Evolutionary conservation across 2,329 filamentous ascomycete species (phyloP).

Genomic region (Paraphoma chrysanthemicola): DNA sequence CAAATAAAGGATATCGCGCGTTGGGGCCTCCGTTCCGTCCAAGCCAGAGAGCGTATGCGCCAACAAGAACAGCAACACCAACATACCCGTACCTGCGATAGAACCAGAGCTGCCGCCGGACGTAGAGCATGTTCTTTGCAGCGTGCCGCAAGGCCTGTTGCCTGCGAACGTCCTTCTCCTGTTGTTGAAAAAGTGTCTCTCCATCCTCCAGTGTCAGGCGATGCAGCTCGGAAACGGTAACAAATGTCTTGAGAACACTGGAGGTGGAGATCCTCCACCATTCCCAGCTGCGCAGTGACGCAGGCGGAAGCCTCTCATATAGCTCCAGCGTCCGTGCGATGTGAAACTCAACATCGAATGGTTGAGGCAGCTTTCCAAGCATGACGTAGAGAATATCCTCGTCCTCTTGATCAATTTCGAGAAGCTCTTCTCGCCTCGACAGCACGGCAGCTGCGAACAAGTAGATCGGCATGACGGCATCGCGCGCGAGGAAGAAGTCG

Average conservation of each 20-base stretch:
- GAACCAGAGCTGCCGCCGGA: conserved; percentile 64
- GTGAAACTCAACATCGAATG: conserved; percentile 79
- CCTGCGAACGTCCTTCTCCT: conserved; percentile 74
- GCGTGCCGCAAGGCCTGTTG: conserved; percentile 59
- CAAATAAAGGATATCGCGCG: conserved; percentile 14
- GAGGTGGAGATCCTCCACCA: conserved; percentile 76
- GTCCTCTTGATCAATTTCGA: conserved; percentile 75
- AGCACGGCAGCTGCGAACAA: conserved; percentile 81
- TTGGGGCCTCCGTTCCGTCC: conserved; percentile 26
- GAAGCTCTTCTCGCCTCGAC: conserved; percentile 80
- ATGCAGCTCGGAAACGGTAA: conserved; percentile 57
- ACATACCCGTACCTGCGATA: conserved; percentile 66
- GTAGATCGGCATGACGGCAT: conserved; percentile 89
- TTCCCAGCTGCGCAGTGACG: conserved; percentile 65
- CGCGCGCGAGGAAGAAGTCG: conserved; percentile 85
- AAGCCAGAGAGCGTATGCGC: conserved; percentile 45
- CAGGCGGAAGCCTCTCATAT: conserved; percentile 72
- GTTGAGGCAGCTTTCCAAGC: conserved; percentile 83
- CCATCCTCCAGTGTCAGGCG: conserved; percentile 71
- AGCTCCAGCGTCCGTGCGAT: conserved; percentile 71
- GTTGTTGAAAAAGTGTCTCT: conserved; percentile 70
- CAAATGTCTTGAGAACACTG: conserved; percentile 87
- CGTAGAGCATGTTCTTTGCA: conserved; percentile 46
- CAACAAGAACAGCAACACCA: conserved; percentile 58
- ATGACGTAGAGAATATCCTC: conserved; percentile 91